These are phyloP conservation scores for Pseudocercospora cruenta DNA, from an alignment of 2,329 filamentous ascomycete genomes.

Conservation along the genomic window DNA sequence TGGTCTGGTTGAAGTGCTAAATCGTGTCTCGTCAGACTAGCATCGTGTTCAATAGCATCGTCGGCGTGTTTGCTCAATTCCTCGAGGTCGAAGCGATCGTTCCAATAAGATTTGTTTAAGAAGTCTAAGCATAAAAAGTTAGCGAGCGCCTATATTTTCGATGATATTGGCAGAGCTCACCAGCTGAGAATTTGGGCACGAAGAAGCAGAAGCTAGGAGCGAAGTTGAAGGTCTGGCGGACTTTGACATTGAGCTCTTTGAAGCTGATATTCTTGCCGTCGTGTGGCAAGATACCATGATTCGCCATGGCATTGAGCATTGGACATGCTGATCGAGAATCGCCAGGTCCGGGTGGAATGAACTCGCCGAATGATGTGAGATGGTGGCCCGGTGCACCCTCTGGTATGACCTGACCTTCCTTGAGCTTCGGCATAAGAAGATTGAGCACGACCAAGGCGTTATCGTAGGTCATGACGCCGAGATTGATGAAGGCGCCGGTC, in stretches of 20 bases:
- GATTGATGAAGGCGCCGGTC: conserved; percentile 38
- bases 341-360: conserved; percentile 41
- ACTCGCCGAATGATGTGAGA: conserved; percentile 42
- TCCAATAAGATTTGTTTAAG: conserved; percentile 35
- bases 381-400: conserved; percentile 40
- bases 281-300: conserved; percentile 37
- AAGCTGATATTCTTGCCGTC: conserved; percentile 36
- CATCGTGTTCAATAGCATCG: conserved; percentile 36
- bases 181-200: conserved; percentile 30
- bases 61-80: conserved; percentile 33
- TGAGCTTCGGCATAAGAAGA: conserved; percentile 42
- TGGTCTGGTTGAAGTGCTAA: conserved; percentile 43
- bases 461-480: conserved; percentile 46
- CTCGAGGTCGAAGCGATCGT: conserved; percentile 33
- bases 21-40: conserved; percentile 39
- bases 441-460: conserved; percentile 45
- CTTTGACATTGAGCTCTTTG: conserved; percentile 31
- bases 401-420: conserved; percentile 43
- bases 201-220: conserved; percentile 37
- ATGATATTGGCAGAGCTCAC: neutral
- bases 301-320: conserved; percentile 38
- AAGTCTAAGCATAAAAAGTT: conserved; percentile 27
- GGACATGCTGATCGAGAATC: conserved; percentile 40
- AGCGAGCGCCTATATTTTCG: neutral
- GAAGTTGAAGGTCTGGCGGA: conserved; percentile 38